Evolutionary conservation across 2,329 filamentous ascomycete genomes (phyloP).

Genomic region (Volutella citrinella): DNA sequence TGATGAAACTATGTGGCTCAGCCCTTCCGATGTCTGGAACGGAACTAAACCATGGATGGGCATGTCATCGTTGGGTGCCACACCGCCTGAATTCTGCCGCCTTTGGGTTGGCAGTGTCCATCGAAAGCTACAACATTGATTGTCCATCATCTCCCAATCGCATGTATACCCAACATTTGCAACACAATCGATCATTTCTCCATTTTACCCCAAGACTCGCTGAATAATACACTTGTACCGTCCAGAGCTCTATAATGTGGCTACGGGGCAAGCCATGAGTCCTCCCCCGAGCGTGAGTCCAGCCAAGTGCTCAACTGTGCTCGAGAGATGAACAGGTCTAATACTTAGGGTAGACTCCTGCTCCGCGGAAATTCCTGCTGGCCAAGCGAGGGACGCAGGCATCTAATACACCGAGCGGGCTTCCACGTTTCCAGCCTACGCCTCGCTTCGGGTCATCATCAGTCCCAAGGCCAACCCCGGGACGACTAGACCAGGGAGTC

Average conservation of each 20-base stretch:
- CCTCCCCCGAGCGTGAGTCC: slow-evolving; percentile 24
- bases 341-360: slow-evolving; percentile 32
- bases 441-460: slow-evolving; percentile 37
- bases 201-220: slow-evolving; percentile 4
- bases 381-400: slow-evolving; percentile 31
- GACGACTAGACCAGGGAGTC: slow-evolving; percentile 21
- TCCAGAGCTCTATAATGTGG: no score
- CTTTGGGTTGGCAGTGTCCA: no score
- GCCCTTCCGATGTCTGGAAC: no score
- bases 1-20: no score
- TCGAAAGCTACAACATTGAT: no score
- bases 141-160: no score
- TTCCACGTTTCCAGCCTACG: slow-evolving; percentile 35
- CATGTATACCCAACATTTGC: no score
- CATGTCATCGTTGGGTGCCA: no score
- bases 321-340: background rate
- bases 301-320: background rate
- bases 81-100: no score
- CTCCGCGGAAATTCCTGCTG: slow-evolving; percentile 37
- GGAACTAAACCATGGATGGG: no score
- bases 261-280: slow-evolving; percentile 24
- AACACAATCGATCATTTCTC: background rate
- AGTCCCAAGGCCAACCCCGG: slow-evolving; percentile 26
- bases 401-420: slow-evolving; percentile 29
- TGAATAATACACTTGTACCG: no score